These are phyloP conservation scores for Penstemon davidsonii DNA, from an alignment of 257 asterid species.

Conservation along the genomic window DNA sequence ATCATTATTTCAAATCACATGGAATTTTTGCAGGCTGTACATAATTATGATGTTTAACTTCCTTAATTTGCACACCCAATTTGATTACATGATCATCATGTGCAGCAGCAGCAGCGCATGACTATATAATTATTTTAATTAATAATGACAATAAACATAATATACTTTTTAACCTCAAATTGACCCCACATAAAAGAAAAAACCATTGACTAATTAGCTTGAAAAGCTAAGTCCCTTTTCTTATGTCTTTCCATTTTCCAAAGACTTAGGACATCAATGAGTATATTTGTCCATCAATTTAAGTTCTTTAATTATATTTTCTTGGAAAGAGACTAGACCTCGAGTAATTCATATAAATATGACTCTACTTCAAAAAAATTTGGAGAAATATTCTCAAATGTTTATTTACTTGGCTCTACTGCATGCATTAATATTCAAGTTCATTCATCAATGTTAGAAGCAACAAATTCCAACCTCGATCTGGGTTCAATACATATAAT, in stretches of 20 bases:
- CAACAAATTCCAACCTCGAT: not conserved
- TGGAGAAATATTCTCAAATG: not conserved
- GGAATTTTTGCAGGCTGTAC: slow-evolving; percentile 32
- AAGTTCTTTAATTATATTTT: not conserved
- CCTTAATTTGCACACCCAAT: too few relatives aligned
- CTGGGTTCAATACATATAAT: not conserved
- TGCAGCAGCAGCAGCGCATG: too few relatives aligned
- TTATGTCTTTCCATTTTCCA: not conserved
- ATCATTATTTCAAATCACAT: slow-evolving; percentile 43
- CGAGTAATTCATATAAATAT: not conserved
- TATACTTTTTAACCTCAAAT: too few relatives aligned
- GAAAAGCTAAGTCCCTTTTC: slow-evolving; percentile 20
- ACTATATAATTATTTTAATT: not conserved
- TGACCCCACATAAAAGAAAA: not conserved
- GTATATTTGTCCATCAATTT: slow-evolving; percentile 8
- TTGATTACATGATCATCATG: too few relatives aligned
- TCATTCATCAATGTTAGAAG: not conserved
- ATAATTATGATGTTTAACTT: slow-evolving; percentile 51
- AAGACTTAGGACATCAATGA: slow-evolving; percentile 11
- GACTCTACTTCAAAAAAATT: not conserved
- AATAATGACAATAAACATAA: not conserved
- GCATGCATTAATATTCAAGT: not conserved
- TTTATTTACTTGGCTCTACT: not conserved
- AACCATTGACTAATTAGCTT: not conserved
- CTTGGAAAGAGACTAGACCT: slow-evolving; percentile 14